Evolutionary conservation across 2,329 filamentous ascomycete species (phyloP).

Genomic region (Fusarium marasasianum): DNA sequence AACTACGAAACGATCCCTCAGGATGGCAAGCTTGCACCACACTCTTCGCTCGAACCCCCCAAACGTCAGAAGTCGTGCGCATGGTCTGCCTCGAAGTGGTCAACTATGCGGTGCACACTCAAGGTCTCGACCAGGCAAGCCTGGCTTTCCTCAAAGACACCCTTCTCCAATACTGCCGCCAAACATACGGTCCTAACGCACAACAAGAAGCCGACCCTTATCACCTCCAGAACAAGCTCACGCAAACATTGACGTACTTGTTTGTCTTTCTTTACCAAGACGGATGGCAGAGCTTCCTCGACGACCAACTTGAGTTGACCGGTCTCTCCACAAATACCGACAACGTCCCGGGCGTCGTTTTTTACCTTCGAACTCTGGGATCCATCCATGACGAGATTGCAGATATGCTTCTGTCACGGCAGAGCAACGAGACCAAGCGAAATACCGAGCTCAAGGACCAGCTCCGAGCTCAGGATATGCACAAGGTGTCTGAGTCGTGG

Average conservation of each 20-base stretch:
- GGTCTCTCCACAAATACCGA: constrained; percentile 69
- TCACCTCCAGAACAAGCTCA: constrained; percentile 93
- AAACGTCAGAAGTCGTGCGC: constrained; percentile 83
- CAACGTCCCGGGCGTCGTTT: constrained; percentile 78
- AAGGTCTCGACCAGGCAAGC: constrained; percentile 76
- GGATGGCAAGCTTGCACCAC: constrained; percentile 90
- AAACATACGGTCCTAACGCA: constrained; percentile 72
- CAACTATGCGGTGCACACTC: constrained; percentile 87
- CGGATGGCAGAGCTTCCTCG: constrained; percentile 89
- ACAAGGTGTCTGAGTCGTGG: constrained; percentile 89
- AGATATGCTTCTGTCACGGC: constrained; percentile 84
- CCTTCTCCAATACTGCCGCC: constrained; percentile 81
- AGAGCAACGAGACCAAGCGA: constrained; percentile 80
- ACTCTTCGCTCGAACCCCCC: constrained; percentile 83
- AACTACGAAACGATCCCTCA: constrained; percentile 81
- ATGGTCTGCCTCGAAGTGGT: constrained; percentile 91
- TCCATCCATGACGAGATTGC: constrained; percentile 98
- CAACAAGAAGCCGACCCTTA: constrained; percentile 73
- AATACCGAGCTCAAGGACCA: constrained; percentile 93
- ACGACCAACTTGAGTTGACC: constrained; percentile 85
- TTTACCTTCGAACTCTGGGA: constrained; percentile 88
- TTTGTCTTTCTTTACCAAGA: constrained; percentile 88
- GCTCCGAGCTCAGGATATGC: constrained; percentile 85
- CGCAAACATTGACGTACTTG: constrained; percentile 93
- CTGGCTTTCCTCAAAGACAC: constrained; percentile 81